Evolutionary conservation across 495 filamentous ascomycete species (phyloP).

Genomic region (Clohesyomyces aquaticus): DNA sequence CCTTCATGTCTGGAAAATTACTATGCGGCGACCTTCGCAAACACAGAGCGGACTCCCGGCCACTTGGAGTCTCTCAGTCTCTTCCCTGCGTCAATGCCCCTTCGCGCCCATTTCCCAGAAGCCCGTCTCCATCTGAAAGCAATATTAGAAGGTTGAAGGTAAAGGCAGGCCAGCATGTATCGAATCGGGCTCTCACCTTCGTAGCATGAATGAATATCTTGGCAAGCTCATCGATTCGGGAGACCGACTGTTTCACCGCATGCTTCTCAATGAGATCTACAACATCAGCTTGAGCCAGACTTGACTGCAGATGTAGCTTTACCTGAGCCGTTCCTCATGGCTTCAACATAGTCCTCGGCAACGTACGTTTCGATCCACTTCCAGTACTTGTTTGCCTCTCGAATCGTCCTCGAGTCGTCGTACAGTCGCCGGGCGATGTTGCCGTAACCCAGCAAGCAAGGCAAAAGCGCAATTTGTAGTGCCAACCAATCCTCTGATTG

Average conservation of each 20-base stretch:
- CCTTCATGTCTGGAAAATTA: neutral
- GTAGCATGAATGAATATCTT: constrained; percentile 84
- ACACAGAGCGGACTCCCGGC: too few species aligned
- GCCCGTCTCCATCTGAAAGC: constrained; percentile 79
- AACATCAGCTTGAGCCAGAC: constrained; percentile 18
- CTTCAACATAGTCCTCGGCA: constrained; percentile 72
- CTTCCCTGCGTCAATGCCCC: neutral
- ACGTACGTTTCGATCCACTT: constrained; percentile 89
- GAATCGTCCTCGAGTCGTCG: constrained; percentile 57
- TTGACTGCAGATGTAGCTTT: neutral
- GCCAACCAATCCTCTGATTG: constrained; percentile 83
- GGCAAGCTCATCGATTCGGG: constrained; percentile 77
- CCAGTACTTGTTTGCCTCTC: constrained; percentile 78
- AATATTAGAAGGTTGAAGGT: too few species aligned
- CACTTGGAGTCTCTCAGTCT: too few species aligned
- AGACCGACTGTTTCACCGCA: constrained; percentile 68
- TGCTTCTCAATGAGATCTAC: constrained; percentile 73
- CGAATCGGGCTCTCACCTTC: constrained; percentile 58
- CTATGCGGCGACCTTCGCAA: too few species aligned
- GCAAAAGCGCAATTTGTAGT: constrained; percentile 79
- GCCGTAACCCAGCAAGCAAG: constrained; percentile 87
- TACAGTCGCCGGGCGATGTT: constrained; percentile 70
- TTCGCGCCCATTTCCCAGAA: constrained; percentile 82
- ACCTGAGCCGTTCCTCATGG: constrained; percentile 71
- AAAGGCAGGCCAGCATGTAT: constrained; percentile 17